A percentile compares a stretch with the other conserved stretches of the same genome.
Conservation (phyloP, 352 stramenopile species). For the Pythium guiyangense region DNA sequence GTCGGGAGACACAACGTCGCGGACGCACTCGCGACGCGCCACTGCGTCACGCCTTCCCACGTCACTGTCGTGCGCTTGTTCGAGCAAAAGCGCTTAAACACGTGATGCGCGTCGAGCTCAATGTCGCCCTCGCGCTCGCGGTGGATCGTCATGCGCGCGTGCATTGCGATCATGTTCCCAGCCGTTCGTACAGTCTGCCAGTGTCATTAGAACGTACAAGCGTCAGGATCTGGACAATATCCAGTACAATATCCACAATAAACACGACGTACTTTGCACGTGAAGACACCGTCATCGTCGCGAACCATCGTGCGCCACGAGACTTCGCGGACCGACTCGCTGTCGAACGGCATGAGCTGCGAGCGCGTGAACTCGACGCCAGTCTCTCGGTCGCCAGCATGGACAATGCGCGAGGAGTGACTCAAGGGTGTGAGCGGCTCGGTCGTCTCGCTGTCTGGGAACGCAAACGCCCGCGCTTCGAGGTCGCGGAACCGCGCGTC, state of each 20-base stretch:
- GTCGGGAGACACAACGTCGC: neutral
- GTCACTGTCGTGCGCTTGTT: constrained; percentile 3
- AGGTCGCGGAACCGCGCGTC: constrained; percentile 1
- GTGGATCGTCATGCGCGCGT: constrained; percentile 4
- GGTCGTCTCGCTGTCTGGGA: neutral
- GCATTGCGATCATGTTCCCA: constrained; percentile 6
- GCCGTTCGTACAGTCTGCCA: neutral
- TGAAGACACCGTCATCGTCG: neutral
- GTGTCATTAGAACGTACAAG: too few species aligned
- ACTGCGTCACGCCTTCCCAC: constrained; percentile 12
- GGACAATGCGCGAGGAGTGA: constrained; percentile 7
- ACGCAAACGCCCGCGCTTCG: neutral
- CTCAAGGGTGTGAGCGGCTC: neutral
- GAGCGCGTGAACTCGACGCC: constrained; percentile 11
- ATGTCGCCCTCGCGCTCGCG: constrained; percentile 7
- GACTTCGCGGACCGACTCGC: constrained; percentile 1
- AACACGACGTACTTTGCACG: constrained; percentile 3
- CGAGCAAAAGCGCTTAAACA: constrained; percentile 6
- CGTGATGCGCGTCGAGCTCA: constrained; percentile 5
- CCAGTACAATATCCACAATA: neutral
- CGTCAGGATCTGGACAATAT: neutral
- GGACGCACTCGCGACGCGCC: neutral
- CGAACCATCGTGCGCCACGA: constrained; percentile 9
- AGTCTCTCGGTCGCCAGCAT: constrained; percentile 1
- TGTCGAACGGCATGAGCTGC: constrained; percentile 8